Evolutionary conservation across 2,329 filamentous ascomycete genomes (phyloP).

Genomic region (Colletotrichum agaves): DNA sequence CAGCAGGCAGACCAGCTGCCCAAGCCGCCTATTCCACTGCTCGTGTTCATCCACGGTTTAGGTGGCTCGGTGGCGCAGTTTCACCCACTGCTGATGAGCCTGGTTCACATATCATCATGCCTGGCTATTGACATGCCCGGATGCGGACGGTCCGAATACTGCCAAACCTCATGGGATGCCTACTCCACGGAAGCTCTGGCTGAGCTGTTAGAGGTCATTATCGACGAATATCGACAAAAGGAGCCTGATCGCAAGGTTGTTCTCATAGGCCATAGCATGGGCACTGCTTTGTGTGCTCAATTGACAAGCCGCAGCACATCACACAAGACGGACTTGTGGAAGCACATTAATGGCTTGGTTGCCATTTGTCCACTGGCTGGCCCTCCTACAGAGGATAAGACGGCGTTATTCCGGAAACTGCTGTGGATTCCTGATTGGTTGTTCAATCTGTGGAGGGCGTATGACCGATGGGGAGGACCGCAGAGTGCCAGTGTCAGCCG

Average conservation of each 20-base stretch:
- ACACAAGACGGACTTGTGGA: conserved; percentile 62
- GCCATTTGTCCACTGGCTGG: conserved; percentile 83
- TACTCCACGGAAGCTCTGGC: conserved; percentile 82
- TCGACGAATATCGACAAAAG: conserved; percentile 77
- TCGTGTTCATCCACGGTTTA: conserved; percentile 93
- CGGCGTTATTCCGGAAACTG: conserved; percentile 63
- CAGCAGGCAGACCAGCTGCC: conserved; percentile 85
- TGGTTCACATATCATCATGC: conserved; percentile 85
- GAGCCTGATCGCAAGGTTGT: conserved; percentile 76
- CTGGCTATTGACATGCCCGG: conserved; percentile 91
- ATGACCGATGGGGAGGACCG: conserved; percentile 82
- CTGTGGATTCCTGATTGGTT: conserved; percentile 76
- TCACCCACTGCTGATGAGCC: conserved; percentile 79
- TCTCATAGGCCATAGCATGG: conserved; percentile 90
- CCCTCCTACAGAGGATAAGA: conserved; percentile 63
- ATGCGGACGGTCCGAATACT: conserved; percentile 83
- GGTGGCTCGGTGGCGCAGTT: conserved; percentile 95
- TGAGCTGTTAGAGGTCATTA: conserved; percentile 78
- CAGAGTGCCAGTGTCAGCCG: conserved; percentile 82
- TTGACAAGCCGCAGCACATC: conserved; percentile 66
- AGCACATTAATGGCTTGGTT: conserved; percentile 79
- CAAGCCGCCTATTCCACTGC: conserved; percentile 76
- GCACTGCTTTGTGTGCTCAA: conserved; percentile 79
- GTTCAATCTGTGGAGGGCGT: conserved; percentile 80
- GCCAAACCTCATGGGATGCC: conserved; percentile 76